phyloP scores from a whole-genome alignment of 495 filamentous ascomycete species.

The Aspergillus baeticus region DNA sequence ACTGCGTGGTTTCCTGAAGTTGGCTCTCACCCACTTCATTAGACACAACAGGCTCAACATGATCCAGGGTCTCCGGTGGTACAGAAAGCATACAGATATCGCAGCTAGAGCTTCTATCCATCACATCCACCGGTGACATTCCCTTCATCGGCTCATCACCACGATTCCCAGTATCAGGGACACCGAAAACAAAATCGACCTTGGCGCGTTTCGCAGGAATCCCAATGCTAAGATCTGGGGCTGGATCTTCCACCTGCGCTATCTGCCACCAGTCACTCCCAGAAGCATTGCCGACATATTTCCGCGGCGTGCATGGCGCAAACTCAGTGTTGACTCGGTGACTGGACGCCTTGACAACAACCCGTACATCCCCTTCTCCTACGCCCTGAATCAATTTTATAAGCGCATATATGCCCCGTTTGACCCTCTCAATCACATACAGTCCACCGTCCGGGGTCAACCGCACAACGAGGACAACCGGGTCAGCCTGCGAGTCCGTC shows the following conservation, averaged over 20 bases:
- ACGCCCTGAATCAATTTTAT: slow-evolving; percentile 70
- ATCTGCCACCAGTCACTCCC: slow-evolving; percentile 38
- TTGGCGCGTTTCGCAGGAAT: slow-evolving; percentile 24
- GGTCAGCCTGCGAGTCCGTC: slow-evolving; percentile 42
- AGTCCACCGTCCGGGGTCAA: slow-evolving; percentile 55
- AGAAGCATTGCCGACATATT: neutral
- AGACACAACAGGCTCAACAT: neutral
- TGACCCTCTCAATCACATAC: slow-evolving; percentile 73
- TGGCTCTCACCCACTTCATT: slow-evolving; percentile 18
- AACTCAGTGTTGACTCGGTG: slow-evolving; percentile 32
- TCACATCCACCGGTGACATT: slow-evolving; percentile 23
- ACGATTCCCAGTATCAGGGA: slow-evolving; percentile 17
- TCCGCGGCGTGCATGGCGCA: slow-evolving; percentile 29
- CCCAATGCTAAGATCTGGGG: slow-evolving; percentile 17
- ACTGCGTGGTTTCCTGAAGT: slow-evolving; percentile 36
- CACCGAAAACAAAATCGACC: slow-evolving; percentile 35
- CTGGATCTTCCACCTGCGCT: slow-evolving; percentile 38
- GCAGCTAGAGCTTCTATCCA: slow-evolving; percentile 13
- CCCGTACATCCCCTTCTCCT: slow-evolving; percentile 34
- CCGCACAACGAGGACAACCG: slow-evolving; percentile 63
- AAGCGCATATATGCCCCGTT: slow-evolving; percentile 63
- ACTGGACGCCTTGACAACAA: slow-evolving; percentile 39
- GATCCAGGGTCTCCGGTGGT: slow-evolving; percentile 16
- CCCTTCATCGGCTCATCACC: slow-evolving; percentile 10
- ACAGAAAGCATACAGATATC: slow-evolving; percentile 3